Percentiles rank a stretch among this genome's conserved stretches.
phyloP scores from a whole-genome alignment of 345 rosid species.

The Ceriops decandra region DNA sequence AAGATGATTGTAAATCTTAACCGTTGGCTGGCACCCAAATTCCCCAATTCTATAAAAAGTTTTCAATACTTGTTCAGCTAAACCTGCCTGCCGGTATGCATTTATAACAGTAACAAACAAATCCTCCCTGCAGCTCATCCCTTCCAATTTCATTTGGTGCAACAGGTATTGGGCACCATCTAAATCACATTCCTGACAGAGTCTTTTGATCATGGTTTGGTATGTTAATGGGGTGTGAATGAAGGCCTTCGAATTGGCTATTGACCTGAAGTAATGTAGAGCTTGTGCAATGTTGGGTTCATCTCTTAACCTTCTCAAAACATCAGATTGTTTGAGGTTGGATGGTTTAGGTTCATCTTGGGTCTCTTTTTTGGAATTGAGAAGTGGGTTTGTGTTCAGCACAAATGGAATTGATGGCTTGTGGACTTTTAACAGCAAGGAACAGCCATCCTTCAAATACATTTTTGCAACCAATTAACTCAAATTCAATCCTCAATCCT shows the following conservation, averaged over 20 bases:
- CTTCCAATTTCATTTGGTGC: constrained; percentile 91
- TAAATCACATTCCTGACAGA: constrained; percentile 43
- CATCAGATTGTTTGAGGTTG: constrained; percentile 43
- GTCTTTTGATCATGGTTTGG: constrained; percentile 57
- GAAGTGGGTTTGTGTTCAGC: constrained; percentile 21
- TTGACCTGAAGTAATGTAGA: constrained; percentile 55
- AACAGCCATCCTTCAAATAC: constrained; percentile 26
- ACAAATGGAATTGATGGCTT: constrained; percentile 25
- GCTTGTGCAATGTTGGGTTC: constrained; percentile 48
- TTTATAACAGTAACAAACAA: constrained; percentile 56
- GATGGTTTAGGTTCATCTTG: constrained; percentile 14
- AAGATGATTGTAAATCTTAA: constrained; percentile 75
- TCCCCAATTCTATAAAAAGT: constrained; percentile 72
- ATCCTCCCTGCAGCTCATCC: constrained; percentile 57
- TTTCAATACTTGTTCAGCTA: constrained; percentile 71
- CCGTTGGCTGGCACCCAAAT: constrained; percentile 70
- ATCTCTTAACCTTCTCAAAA: constrained; percentile 40
- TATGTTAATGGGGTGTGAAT: constrained; percentile 69
- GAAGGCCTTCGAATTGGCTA: constrained; percentile 60
- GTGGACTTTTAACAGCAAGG: constrained; percentile 23
- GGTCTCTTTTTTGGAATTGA: constrained; percentile 18
- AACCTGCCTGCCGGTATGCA: constrained; percentile 44
- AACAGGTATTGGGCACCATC: constrained; percentile 76
- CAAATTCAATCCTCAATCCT: background rate
- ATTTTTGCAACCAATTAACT: constrained; percentile 5